A percentile compares a stretch with the other conserved stretches of the same genome.
Conservation (phyloP, 2,329 filamentous ascomycete species). For the Fusarium floridanum region DNA sequence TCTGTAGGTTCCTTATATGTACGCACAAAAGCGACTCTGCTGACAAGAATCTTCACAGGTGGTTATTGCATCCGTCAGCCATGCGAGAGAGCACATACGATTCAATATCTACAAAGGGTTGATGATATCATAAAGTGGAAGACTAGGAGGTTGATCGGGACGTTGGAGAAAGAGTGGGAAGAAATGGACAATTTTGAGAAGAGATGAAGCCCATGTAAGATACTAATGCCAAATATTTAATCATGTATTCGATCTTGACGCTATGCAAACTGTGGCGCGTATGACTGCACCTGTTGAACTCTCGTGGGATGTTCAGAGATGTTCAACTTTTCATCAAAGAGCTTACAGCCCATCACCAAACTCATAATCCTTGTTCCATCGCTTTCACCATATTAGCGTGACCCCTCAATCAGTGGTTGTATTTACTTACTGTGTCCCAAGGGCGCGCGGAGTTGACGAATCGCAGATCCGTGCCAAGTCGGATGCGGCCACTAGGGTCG, state of each 20-base stretch:
- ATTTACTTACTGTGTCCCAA: conserved; percentile 2
- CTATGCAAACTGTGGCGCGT: background rate
- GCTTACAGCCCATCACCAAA: background rate
- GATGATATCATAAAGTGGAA: background rate
- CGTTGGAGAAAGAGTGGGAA: background rate
- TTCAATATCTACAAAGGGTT: background rate
- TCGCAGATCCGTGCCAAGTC: background rate
- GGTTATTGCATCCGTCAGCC: background rate
- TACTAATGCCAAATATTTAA: background rate
- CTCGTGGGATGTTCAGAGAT: background rate
- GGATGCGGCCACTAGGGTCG: conserved; percentile 33
- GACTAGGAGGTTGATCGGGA: background rate
- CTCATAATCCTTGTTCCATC: conserved; percentile 1
- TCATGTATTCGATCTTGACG: background rate
- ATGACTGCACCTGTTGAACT: background rate
- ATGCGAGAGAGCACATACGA: background rate
- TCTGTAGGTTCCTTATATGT: background rate
- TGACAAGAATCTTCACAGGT: background rate
- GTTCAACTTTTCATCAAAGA: background rate
- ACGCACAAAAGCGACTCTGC: no score
- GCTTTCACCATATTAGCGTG: background rate
- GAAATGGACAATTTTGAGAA: conserved; percentile 2
- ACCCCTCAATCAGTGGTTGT: no score
- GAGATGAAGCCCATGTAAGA: background rate
- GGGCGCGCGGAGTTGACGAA: background rate